A percentile compares a stretch with the other conserved stretches of the same genome.
Evolutionary conservation across 1,284 basidiomycete genomes (phyloP).

Genomic region (Cerioporus squamosus): DNA sequence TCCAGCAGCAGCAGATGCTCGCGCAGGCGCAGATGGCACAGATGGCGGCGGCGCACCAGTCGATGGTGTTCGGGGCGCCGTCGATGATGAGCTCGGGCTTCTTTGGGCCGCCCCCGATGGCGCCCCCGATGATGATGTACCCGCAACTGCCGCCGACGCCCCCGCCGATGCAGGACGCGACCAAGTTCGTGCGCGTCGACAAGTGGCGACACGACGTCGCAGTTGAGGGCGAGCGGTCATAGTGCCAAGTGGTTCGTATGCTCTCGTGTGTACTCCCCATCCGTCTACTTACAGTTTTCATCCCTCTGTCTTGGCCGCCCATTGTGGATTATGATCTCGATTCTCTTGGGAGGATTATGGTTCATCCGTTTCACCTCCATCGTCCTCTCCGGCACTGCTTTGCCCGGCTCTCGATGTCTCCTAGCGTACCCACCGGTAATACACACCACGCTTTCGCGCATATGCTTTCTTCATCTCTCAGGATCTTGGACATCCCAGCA

Average conservation of each 20-base stretch:
- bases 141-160: conserved; percentile 51
- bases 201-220: conserved; percentile 79
- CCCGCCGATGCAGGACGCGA: conserved; percentile 63
- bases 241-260: not conserved
- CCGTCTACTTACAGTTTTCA: conserved; percentile 1
- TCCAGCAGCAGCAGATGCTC: conserved; percentile 72
- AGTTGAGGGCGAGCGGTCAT: conserved; percentile 55
- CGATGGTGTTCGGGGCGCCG: conserved; percentile 69
- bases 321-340: not conserved
- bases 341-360: not conserved
- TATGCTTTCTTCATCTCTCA: not conserved
- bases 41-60: conserved; percentile 53
- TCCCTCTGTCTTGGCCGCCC: not conserved
- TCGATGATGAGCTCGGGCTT: conserved; percentile 70
- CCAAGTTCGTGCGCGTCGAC: conserved; percentile 73
- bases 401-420: conserved; percentile 9
- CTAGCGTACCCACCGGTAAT: conserved; percentile 8
- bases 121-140: conserved; percentile 56
- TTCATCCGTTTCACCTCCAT: conserved; percentile 1
- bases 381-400: conserved; percentile 6
- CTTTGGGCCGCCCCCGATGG: conserved; percentile 55
- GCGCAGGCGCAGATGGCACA: conserved; percentile 75
- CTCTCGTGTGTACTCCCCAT: not conserved
- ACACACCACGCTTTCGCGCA: not conserved
- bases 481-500: not conserved